phyloP scores from a whole-genome alignment of 2,329 filamentous ascomycete genomes.

The Myriosclerotinia duriaeana region DNA sequence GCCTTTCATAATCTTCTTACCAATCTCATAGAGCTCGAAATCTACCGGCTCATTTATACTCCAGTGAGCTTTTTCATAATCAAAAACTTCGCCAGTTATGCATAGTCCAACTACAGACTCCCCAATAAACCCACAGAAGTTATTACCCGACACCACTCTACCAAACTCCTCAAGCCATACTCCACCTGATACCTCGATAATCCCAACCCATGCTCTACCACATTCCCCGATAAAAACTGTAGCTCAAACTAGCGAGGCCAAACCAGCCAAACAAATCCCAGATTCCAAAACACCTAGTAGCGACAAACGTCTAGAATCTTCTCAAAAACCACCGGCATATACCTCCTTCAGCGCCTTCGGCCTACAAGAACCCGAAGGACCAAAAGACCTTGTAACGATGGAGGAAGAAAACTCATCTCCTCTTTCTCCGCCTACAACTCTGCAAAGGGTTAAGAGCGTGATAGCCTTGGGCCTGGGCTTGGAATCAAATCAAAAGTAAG shows the following conservation, averaged over 20 bases:
- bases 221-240: no score
- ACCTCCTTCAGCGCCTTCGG: conserved; percentile 12
- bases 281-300: background rate
- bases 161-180: background rate
- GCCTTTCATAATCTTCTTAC: background rate
- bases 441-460: conserved; percentile 3
- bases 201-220: no score
- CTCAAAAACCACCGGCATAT: background rate
- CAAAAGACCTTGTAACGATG: background rate
- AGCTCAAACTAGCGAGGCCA: background rate
- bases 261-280: background rate
- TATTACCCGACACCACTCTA: background rate
- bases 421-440: background rate
- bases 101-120: background rate
- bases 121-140: background rate
- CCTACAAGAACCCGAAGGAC: background rate
- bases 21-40: background rate
- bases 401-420: background rate
- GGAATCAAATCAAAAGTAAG: conserved; percentile 8
- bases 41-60: background rate
- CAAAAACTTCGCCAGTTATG: background rate
- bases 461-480: background rate
- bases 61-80: background rate
- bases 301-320: background rate
- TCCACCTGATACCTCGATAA: no score